These are phyloP conservation scores for Leersia perrieri DNA, from an alignment of 176 grass and related monocot genomes.

Conservation along the genomic window DNA sequence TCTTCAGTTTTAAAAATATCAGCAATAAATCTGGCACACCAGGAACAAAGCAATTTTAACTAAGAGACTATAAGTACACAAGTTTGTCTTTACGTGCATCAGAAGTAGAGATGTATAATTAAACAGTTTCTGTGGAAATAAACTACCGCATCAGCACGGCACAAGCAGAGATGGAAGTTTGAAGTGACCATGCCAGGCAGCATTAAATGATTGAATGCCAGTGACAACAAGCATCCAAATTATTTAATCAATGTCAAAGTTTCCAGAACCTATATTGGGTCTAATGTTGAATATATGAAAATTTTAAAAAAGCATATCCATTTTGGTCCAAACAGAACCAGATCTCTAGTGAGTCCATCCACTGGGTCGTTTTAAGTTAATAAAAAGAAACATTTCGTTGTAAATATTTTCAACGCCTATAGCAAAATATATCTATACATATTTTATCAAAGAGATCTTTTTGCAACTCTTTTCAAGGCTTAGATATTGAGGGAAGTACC, in stretches of 20 bases:
- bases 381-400: neutral
- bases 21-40: constrained; percentile 55
- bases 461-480: neutral
- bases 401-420: neutral
- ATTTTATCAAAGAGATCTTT: neutral
- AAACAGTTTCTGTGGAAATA: neutral
- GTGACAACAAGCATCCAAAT: neutral
- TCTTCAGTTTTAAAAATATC: constrained; percentile 81
- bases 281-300: neutral
- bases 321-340: neutral
- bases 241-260: neutral
- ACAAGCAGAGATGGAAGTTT: neutral
- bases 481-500: neutral
- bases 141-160: neutral
- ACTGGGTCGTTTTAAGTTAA: neutral
- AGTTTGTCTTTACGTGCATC: neutral
- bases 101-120: neutral
- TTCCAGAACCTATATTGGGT: neutral
- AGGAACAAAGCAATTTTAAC: constrained; percentile 1
- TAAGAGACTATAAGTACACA: neutral
- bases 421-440: neutral
- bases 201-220: neutral
- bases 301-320: neutral
- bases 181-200: neutral
- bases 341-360: neutral